These are phyloP conservation scores for Clitocybe nebularis DNA, from an alignment of 1,284 basidiomycete species.

Conservation along the genomic window DNA sequence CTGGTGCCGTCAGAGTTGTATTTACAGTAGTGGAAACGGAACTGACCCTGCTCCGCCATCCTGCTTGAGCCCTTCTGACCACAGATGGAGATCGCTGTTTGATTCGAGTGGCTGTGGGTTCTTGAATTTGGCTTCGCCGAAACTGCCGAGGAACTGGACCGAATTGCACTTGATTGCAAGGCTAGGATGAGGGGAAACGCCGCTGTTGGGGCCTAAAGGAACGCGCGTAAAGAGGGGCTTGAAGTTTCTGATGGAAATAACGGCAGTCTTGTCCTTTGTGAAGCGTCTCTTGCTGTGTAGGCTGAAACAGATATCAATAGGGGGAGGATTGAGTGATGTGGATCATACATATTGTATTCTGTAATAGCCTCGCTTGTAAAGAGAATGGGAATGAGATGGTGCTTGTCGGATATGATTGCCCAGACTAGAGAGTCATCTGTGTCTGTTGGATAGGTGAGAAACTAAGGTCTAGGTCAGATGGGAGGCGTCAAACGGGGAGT, in stretches of 20 bases:
- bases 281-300: constrained; percentile 18
- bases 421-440: constrained; percentile 27
- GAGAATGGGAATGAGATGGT: constrained; percentile 27
- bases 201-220: constrained; percentile 31
- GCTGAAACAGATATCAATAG: constrained; percentile 6
- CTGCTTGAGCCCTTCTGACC: constrained; percentile 47
- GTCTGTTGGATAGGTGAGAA: constrained; percentile 30
- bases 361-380: constrained; percentile 30
- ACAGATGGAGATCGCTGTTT: constrained; percentile 36
- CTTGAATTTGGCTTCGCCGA: constrained; percentile 41
- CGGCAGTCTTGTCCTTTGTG: constrained; percentile 27
- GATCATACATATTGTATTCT: constrained; percentile 23
- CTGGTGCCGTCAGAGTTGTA: constrained; percentile 22
- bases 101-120: constrained; percentile 40
- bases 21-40: not conserved
- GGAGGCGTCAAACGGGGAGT: not conserved
- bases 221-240: constrained; percentile 45
- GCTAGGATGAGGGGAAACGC: constrained; percentile 31
- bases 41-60: constrained; percentile 55
- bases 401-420: constrained; percentile 35
- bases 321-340: not conserved
- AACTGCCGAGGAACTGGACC: constrained; percentile 34
- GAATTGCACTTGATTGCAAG: constrained; percentile 47
- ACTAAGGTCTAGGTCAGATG: constrained; percentile 16
- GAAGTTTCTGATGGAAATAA: constrained; percentile 39